Conservation (phyloP, 2,329 filamentous ascomycete species). For the Arthroderma uncinatum region DNA sequence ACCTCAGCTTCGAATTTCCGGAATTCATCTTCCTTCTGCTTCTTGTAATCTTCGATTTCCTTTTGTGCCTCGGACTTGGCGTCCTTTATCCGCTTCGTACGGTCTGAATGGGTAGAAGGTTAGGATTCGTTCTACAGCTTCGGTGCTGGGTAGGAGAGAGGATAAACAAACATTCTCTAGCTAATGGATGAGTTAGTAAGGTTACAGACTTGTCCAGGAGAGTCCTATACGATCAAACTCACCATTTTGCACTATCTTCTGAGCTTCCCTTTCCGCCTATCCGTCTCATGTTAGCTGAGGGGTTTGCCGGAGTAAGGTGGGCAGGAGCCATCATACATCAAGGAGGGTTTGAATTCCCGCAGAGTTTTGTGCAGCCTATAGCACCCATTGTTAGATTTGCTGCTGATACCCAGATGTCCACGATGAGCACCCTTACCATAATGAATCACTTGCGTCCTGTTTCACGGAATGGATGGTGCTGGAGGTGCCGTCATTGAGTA, state of each 20-base stretch:
- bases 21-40: constrained; percentile 85
- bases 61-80: constrained; percentile 93
- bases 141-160: background rate
- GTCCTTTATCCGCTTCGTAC: constrained; percentile 94
- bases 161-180: constrained; percentile 65
- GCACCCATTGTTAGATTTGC: constrained; percentile 2
- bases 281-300: constrained; percentile 7
- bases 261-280: constrained; percentile 92
- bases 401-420: background rate
- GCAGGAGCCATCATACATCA: constrained; percentile 56
- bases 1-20: constrained; percentile 84
- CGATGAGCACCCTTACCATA: background rate
- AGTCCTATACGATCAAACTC: constrained; percentile 20
- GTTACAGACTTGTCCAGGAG: background rate
- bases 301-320: background rate
- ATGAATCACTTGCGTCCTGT: background rate
- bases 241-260: constrained; percentile 99
- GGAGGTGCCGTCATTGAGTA: background rate
- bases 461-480: background rate
- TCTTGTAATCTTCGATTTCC: constrained; percentile 88
- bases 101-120: constrained; percentile 44
- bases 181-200: constrained; percentile 34
- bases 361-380: constrained; percentile 80
- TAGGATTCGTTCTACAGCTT: background rate
- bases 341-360: constrained; percentile 96